phyloP scores from a whole-genome alignment of 257 asterid genomes.

The Knoxia roxburghii region DNA sequence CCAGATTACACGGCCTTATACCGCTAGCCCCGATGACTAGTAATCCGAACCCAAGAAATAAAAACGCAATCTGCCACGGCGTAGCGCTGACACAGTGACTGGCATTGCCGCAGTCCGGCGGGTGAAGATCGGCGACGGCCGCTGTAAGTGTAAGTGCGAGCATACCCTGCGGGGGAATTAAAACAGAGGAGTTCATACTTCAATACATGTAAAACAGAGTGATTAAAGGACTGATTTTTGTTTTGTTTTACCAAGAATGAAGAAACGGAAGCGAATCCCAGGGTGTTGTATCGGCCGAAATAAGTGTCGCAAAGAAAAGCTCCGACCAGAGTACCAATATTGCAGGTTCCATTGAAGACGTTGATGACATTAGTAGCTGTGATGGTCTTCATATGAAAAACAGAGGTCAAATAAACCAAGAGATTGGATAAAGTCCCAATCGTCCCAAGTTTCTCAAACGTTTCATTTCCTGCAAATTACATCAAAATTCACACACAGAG shows the following conservation, averaged over 20 bases:
- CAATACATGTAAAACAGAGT: no score
- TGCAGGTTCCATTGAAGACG: constrained; percentile 68
- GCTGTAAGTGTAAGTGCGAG: constrained; percentile 53
- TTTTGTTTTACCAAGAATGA: constrained; percentile 48
- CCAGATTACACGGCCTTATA: constrained; percentile 71
- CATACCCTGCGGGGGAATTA: constrained; percentile 53
- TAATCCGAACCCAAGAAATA: constrained; percentile 42
- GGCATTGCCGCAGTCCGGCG: constrained; percentile 48
- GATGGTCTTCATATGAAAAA: constrained; percentile 62
- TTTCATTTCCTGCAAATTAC: constrained; percentile 49
- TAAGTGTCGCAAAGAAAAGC: constrained; percentile 66
- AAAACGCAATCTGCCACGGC: constrained; percentile 44
- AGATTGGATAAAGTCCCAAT: constrained; percentile 54
- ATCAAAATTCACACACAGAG: neutral
- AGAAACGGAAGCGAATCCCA: constrained; percentile 60
- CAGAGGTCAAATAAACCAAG: constrained; percentile 59
- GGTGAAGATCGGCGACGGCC: constrained; percentile 48
- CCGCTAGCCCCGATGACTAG: constrained; percentile 64
- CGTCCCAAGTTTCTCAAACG: constrained; percentile 76
- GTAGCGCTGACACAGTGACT: constrained; percentile 45
- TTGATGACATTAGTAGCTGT: constrained; percentile 54
- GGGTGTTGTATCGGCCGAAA: constrained; percentile 66
- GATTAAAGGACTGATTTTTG: no score
- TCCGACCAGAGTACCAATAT: constrained; percentile 57
- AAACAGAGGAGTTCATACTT: neutral